Base-by-base conservation (phyloP, 78 protist genomes). In the Ministeria vibrans region DNA sequence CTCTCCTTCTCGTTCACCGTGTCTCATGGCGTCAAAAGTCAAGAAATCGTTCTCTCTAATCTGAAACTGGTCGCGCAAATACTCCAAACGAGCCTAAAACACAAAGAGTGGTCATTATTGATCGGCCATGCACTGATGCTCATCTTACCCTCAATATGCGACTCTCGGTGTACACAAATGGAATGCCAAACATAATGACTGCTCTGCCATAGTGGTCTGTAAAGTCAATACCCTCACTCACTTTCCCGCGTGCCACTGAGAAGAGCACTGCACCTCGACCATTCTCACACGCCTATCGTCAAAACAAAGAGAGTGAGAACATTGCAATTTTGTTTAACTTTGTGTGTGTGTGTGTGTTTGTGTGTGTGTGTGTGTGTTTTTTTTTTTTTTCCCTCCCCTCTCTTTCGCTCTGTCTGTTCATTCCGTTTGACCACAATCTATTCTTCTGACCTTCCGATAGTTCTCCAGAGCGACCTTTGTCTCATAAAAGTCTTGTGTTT, bases 141-240 rank as follows among this genome's bases (percentile, higher is more conserved):
- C 1, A 44, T 27, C 64, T 15, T 46, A 72, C 79, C 73, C 89
- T 38, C 25, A 92, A 66, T 9, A 91, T 85, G 7, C 76, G 74
- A 7, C 80, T 46, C 61, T 92, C 88, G 0, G 96, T 91, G 74
- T 95, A 82, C 38, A 91, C 84, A 71, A 77, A 96, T 2, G 99
- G 99, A 20, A 95, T 84, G 53, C 98, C 99, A 51, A 94, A 90
- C 83, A 96, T 69, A 28, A 95, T 63, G n/a, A 92, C 98, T 38
- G 88, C 82, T 3, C 98, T 80, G 4, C 98, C 99, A 79, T 93
- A 93, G 53, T 95, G 98, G n/a, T 87, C 78, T 51, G 91, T 94
- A 34, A 96, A 94, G 77, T 97, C 99, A 59, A 97, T 88, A 27
- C 99, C 99, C 64, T 97, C 99, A 2, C 98, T 91, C 18, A 97